Base-by-base conservation (phyloP, 352 stramenopile species). In the Phytophthora podocarpi region DNA sequence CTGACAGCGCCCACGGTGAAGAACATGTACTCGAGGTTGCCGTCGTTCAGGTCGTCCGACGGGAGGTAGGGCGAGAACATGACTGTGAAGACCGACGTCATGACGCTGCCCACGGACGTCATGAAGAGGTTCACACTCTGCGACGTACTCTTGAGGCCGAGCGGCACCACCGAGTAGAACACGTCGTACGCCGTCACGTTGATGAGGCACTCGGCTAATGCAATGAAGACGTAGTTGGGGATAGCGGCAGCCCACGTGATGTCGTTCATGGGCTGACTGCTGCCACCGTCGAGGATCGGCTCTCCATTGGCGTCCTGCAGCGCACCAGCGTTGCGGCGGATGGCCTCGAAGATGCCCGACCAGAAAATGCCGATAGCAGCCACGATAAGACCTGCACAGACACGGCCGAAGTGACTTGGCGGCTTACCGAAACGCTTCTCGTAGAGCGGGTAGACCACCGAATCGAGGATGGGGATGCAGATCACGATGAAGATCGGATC, bases 11-110 rank as follows among this genome's bases (percentile, higher is more conserved):
- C 78, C 34, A 88, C 67, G 1, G 66, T 70, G 64, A 85, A 90
- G 63, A 87, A 85, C 76, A 90, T 85, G 66, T 88, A 87, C 74
- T 90, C 80, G 27, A 90, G 56, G 64, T 88, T 55, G 58, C 70
- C 69, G 2, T 85, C 63, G 67, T 90, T 90, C 47, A 90, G 53
- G 67, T 88, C 45, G 67, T 89, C 61, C 11, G 57, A 62, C 31
- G 54, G 49, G 8, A 89, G 43, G 65, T 86, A 83, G 45, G 61
- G 67, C 31, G 63, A 58, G 68, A 87, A 89, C 68, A 89, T 81
- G 64, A 89, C 80, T 15, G 79, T 87, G 64, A 89, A 87, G 23
- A 78, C 74, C 10, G 76, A 87, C 21, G 80, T 85, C 52, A 84
- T 70, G 51, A 76, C 78, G 43, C 59, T 82, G 59, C 77, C 77